phyloP scores from a whole-genome alignment of 2,329 filamentous ascomycete genomes.

The Penicillium thymicola region DNA sequence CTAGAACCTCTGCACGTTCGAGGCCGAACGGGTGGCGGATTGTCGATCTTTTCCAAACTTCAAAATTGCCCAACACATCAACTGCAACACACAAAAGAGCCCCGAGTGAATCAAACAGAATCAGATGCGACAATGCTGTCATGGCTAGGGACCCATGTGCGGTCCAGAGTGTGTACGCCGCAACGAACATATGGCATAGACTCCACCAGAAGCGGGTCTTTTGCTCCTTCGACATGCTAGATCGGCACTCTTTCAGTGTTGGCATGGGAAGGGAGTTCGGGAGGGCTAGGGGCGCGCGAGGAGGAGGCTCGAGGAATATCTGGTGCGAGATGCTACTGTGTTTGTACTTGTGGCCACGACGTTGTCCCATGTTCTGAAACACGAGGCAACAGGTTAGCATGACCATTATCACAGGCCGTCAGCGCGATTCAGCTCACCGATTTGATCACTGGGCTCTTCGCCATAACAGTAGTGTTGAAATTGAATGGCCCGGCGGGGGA shows the following conservation, averaged over 20 bases:
- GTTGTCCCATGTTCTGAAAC: constrained; percentile 76
- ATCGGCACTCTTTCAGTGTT: constrained; percentile 80
- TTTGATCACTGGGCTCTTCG: constrained; percentile 68
- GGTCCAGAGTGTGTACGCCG: constrained; percentile 79
- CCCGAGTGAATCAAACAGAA: constrained; percentile 92
- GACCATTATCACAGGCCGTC: background rate
- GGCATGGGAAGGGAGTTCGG: constrained; percentile 90
- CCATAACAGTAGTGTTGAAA: constrained; percentile 79
- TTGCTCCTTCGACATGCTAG: constrained; percentile 86
- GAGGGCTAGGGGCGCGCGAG: constrained; percentile 78
- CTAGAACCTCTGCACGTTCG: constrained; percentile 87
- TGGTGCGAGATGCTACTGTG: constrained; percentile 95
- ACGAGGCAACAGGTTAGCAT: constrained; percentile 21
- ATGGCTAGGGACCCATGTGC: constrained; percentile 83
- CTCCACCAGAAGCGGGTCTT: constrained; percentile 83
- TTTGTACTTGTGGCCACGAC: constrained; percentile 95
- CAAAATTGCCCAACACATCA: constrained; percentile 92
- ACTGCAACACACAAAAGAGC: constrained; percentile 88
- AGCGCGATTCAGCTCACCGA: constrained; percentile 55
- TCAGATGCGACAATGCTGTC: constrained; percentile 85
- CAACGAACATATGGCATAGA: constrained; percentile 78
- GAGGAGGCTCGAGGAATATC: constrained; percentile 90
- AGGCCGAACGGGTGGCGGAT: constrained; percentile 91
- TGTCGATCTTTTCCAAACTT: constrained; percentile 91
- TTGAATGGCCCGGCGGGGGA: constrained; percentile 71